These are phyloP conservation scores for Eremomyces bilateralis DNA, from an alignment of 495 filamentous ascomycete genomes.

Conservation along the genomic window DNA sequence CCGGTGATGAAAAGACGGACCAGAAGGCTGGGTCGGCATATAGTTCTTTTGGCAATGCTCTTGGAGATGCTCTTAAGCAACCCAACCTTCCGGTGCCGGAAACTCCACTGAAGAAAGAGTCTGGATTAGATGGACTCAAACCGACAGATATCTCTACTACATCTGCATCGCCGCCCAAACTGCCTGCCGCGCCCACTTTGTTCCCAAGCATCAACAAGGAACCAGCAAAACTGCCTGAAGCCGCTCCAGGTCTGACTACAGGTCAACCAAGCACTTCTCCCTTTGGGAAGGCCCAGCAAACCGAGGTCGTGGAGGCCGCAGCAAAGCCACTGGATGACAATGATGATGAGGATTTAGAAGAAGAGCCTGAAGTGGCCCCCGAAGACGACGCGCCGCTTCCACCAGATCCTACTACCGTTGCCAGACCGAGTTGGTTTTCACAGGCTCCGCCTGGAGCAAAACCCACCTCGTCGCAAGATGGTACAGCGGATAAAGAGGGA, in stretches of 20 bases:
- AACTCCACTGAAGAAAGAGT: conserved; percentile 31
- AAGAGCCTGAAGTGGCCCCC: conserved; percentile 7
- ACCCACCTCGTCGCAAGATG: conserved; percentile 5
- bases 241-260: too few species aligned
- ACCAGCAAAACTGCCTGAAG: background rate
- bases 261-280: too few species aligned
- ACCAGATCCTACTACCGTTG: conserved; percentile 19
- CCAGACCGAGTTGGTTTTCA: conserved; percentile 4
- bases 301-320: too few species aligned
- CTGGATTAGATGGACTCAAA: conserved; percentile 30
- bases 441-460: conserved; percentile 6
- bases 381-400: conserved; percentile 21
- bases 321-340: too few species aligned
- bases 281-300: too few species aligned
- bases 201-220: too few species aligned
- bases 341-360: background rate
- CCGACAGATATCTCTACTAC: conserved; percentile 29
- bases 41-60: conserved; percentile 32
- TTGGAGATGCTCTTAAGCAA: conserved; percentile 31
- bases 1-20: conserved; percentile 16
- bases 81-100: conserved; percentile 19
- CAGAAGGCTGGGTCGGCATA: conserved; percentile 20
- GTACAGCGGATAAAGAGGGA: too few species aligned
- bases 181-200: conserved; percentile 2
- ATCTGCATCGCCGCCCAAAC: conserved; percentile 21